These are phyloP conservation scores for Talaromyces sp. DNA, from an alignment of 2,329 filamentous ascomycete genomes.

Conservation along the genomic window DNA sequence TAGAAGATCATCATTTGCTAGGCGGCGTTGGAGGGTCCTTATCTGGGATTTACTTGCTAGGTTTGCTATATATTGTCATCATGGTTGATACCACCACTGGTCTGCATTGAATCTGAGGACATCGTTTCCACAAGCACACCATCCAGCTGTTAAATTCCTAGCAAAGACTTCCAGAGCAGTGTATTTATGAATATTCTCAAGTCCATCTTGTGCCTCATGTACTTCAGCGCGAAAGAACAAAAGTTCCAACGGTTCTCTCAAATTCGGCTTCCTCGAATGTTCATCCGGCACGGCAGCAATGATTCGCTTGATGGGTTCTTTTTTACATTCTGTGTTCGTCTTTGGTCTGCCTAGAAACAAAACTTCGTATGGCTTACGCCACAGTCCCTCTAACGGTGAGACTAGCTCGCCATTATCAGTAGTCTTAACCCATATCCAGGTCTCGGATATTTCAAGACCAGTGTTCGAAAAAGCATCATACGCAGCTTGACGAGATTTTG, in stretches of 20 bases:
- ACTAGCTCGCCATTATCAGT: conserved; percentile 53
- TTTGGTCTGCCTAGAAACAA: conserved; percentile 45
- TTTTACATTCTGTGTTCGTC: conserved; percentile 19
- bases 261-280: conserved; percentile 62
- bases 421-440: conserved; percentile 63
- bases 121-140: conserved; percentile 62
- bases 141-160: conserved; percentile 55
- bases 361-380: conserved; percentile 61
- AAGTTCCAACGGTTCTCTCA: conserved; percentile 54
- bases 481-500: conserved; percentile 47
- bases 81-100: conserved; percentile 45
- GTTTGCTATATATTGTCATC: conserved; percentile 29
- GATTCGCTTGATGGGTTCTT: conserved; percentile 44
- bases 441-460: conserved; percentile 52
- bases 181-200: conserved; percentile 31
- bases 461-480: conserved; percentile 42
- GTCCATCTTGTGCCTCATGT: neutral
- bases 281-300: conserved; percentile 59
- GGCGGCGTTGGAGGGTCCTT: conserved; percentile 4
- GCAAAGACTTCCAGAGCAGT: conserved; percentile 59
- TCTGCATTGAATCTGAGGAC: conserved; percentile 58
- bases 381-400: conserved; percentile 49
- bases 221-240: conserved; percentile 17
- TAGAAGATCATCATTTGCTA: neutral
- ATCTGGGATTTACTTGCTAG: neutral